Conservation (phyloP, 495 filamentous ascomycete species). For the Aspergillus steynii region DNA sequence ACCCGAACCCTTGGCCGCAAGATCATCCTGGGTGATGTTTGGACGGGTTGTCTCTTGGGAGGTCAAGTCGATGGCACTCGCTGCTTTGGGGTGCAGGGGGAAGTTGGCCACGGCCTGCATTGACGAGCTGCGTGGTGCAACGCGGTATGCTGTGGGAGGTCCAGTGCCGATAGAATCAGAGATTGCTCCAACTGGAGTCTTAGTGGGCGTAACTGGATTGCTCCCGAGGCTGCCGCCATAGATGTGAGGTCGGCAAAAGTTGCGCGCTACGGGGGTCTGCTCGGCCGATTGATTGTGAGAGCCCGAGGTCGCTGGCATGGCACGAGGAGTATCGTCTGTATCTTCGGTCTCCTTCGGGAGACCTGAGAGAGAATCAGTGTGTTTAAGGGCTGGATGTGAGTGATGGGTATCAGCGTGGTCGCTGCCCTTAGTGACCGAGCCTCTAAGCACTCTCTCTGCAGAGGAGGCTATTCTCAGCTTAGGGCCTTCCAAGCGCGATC, state of each 20-base stretch:
- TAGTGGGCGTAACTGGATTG: background rate
- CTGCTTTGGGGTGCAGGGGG: background rate
- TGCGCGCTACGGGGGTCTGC: constrained; percentile 3
- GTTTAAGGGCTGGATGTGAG: constrained; percentile 4
- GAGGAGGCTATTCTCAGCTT: constrained; percentile 34
- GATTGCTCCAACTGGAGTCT: background rate
- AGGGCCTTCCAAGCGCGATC: constrained; percentile 19
- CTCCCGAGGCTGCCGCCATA: constrained; percentile 7
- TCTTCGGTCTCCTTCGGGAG: background rate
- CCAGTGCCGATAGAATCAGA: background rate
- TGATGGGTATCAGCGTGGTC: constrained; percentile 5
- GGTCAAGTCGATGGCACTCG: background rate
- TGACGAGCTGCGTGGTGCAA: constrained; percentile 10
- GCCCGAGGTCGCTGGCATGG: background rate
- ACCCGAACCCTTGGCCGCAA: background rate
- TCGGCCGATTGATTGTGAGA: background rate
- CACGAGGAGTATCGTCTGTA: background rate
- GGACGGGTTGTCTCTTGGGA: too few relatives aligned
- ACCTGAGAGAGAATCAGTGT: constrained; percentile 3
- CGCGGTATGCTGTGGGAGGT: background rate
- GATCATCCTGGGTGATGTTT: background rate
- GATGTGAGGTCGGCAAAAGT: constrained; percentile 15
- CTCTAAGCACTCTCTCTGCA: constrained; percentile 40
- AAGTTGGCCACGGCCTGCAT: constrained; percentile 12
- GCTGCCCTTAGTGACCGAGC: constrained; percentile 11